Base-by-base conservation (phyloP, 495 filamentous ascomycete genomes). In the Aspergillus indologenus region DNA sequence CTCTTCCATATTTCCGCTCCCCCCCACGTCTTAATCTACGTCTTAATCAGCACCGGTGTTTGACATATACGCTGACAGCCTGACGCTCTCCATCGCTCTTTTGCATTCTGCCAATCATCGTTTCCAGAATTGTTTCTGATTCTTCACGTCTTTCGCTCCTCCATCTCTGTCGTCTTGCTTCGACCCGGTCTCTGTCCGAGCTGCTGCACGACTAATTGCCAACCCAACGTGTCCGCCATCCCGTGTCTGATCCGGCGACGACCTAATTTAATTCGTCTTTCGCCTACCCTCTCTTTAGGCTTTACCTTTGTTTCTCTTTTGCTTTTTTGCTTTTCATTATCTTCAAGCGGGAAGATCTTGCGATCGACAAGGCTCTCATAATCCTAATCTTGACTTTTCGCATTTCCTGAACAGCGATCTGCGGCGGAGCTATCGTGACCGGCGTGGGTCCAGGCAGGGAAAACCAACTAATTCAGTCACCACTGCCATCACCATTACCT, bases 361-460 rank as follows among this genome's bases (percentile, higher is more conserved):
- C 34, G 34, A 40, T 40, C 34, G 34, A 40, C 34, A 40, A 15
- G 7, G 5, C 34, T 14, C 34, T 40, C 34, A 9, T 58, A 53
- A 54, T 61, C 53, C 29, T 56, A 53, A 52, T 49, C 5, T 53
- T 26, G 14, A 21, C 49, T n/a, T 40, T 20, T 7, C 34, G 7
- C 48, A 20, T 55, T 53, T 42, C 45, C 31, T 45, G 55, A 43
- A 58, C 52, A 60, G 49, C 57, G 65, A 70, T 67, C 68, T 61
- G 63, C 65, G 54, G 59, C 64, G 57, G 64, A 67, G 64, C 70
- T 63, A 65, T 71, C 64, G 56, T 64, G 61, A 65, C 60, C 54
- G 52, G 58, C 66, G 64, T 63, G 68, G 74, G 69, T 75, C 72
- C 68, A 40, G 64, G 31, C 52, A 47, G 26, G 26, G 26, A 29